phyloP scores from a whole-genome alignment of 345 rosid species.

The Lepidium sativum region DNA sequence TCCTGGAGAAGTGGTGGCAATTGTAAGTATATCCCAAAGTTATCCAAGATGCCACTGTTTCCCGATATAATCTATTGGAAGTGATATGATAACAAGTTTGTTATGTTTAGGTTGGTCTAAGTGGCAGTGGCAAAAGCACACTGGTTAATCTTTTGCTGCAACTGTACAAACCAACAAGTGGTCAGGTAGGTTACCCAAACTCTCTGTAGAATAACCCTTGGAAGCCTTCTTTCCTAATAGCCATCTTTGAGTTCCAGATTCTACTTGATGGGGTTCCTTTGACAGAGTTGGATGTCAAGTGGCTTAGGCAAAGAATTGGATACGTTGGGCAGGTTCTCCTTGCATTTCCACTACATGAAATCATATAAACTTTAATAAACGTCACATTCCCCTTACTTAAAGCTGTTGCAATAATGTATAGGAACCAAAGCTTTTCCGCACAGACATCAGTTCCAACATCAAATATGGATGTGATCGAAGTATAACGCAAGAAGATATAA shows the following conservation, averaged over 20 bases:
- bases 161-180: slow-evolving; percentile 76
- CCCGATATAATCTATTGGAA: background rate
- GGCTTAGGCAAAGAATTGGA: slow-evolving; percentile 86
- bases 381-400: background rate
- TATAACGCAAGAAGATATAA: slow-evolving; percentile 63
- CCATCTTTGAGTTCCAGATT: slow-evolving; percentile 41
- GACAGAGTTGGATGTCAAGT: slow-evolving; percentile 69
- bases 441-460: slow-evolving; percentile 80
- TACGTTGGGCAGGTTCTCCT: slow-evolving; percentile 78
- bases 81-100: slow-evolving; percentile 2
- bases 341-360: background rate
- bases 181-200: slow-evolving; percentile 54
- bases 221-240: background rate
- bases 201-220: background rate
- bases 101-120: slow-evolving; percentile 77
- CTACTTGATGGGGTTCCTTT: slow-evolving; percentile 75
- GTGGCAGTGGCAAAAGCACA: slow-evolving; percentile 99
- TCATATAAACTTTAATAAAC: background rate
- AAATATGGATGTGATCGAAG: slow-evolving; percentile 69
- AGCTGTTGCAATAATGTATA: slow-evolving; percentile 22
- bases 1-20: slow-evolving; percentile 86
- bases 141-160: slow-evolving; percentile 80
- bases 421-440: slow-evolving; percentile 96
- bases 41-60: background rate
- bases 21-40: slow-evolving; percentile 40